phyloP scores from a whole-genome alignment of 768 basidiomycete species.

The Mycena polygramma region DNA sequence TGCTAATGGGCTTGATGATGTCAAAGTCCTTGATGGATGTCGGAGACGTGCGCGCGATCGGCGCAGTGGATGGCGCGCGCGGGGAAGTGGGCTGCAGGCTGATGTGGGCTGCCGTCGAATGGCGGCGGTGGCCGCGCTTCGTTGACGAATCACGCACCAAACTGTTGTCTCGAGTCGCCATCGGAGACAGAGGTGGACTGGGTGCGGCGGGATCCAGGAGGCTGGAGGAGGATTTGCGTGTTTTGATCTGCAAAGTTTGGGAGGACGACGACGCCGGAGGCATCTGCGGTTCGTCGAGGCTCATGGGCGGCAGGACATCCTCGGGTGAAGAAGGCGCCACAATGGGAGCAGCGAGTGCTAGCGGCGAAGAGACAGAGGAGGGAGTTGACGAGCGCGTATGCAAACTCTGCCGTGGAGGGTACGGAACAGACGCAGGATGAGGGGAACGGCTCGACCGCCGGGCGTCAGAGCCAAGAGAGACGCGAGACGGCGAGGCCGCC shows the following conservation, averaged over 20 bases:
- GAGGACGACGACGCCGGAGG: conserved; percentile 6
- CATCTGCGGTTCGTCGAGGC: conserved; percentile 66
- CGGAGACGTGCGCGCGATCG: conserved; percentile 82
- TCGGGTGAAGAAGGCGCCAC: conserved; percentile 75
- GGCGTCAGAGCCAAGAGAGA: conserved; percentile 46
- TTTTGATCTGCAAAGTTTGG: conserved; percentile 60
- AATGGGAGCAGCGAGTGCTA: conserved; percentile 88
- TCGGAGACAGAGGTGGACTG: conserved; percentile 84
- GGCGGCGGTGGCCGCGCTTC: conserved; percentile 75
- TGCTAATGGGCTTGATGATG: conserved; percentile 99
- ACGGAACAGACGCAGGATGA: conserved; percentile 42
- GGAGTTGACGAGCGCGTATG: conserved; percentile 90
- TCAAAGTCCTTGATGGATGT: conserved; percentile 99
- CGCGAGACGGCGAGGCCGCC: conserved; percentile 60
- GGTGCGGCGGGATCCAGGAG: conserved; percentile 78
- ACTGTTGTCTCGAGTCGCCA: conserved; percentile 45
- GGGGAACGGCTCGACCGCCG: conserved; percentile 43
- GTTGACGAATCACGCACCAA: conserved; percentile 61
- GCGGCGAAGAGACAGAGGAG: conserved; percentile 88
- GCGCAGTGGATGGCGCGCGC: conserved; percentile 82
- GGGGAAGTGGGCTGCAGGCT: conserved; percentile 82
- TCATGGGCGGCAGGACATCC: conserved; percentile 73
- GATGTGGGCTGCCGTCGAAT: conserved; percentile 77
- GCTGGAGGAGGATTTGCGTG: conserved; percentile 76
- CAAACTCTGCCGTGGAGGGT: conserved; percentile 58